Conservation (phyloP, 2,329 filamentous ascomycete genomes). For the Lasiodiplodia hormozganensis region DNA sequence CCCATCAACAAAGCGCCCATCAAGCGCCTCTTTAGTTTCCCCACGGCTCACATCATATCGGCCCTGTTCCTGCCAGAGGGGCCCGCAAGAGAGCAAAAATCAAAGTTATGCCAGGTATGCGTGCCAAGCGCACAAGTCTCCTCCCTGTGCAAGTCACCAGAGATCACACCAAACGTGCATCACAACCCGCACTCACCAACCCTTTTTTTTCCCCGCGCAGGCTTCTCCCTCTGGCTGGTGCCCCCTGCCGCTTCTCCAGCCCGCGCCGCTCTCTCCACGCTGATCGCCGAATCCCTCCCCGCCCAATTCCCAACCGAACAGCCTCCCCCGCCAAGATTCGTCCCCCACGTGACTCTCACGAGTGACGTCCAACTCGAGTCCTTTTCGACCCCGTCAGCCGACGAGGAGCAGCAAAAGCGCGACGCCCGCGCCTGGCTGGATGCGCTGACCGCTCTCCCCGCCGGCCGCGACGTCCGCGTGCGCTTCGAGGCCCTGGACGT, state of each 20-base stretch:
- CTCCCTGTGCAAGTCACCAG: slow-evolving; percentile 1
- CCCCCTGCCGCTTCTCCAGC: slow-evolving; percentile 46
- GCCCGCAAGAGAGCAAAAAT: not conserved
- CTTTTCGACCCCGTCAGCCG: slow-evolving; percentile 30
- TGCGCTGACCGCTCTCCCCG: slow-evolving; percentile 31
- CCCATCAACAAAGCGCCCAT: not conserved
- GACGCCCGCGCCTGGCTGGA: slow-evolving; percentile 49
- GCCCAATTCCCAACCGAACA: slow-evolving; percentile 42
- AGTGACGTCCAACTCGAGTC: slow-evolving; percentile 41
- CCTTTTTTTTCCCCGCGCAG: slow-evolving; percentile 32
- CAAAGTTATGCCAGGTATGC: not conserved
- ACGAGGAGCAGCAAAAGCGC: slow-evolving; percentile 23
- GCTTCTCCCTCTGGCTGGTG: slow-evolving; percentile 53
- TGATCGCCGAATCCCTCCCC: slow-evolving; percentile 44
- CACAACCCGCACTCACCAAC: not conserved
- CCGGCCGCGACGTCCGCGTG: slow-evolving; percentile 35
- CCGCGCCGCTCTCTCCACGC: slow-evolving; percentile 38
- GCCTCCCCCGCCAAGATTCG: slow-evolving; percentile 42
- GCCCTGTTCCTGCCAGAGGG: not conserved
- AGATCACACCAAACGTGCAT: slow-evolving; percentile 3
- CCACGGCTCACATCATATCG: not conserved
- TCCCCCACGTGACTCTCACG: slow-evolving; percentile 53
- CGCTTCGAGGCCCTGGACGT: slow-evolving; percentile 42
- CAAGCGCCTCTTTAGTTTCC: not conserved
- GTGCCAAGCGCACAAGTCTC: not conserved